Conservation (phyloP, 345 rosid species). For the Theobroma cacao region DNA sequence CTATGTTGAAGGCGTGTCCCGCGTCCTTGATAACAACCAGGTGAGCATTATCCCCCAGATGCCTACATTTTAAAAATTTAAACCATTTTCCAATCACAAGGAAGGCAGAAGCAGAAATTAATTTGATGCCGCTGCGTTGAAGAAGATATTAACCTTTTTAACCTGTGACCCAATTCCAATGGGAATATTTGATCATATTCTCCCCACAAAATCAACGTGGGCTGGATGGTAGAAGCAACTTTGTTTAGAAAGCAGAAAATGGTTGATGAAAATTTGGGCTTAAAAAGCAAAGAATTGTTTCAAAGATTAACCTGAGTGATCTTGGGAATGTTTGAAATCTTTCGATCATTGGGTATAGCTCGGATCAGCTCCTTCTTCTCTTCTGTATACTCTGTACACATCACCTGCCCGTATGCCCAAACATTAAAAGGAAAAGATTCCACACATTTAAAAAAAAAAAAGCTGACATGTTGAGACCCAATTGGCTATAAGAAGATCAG, state of each 20-base stretch:
- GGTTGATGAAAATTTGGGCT: not conserved
- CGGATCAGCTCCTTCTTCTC: slow-evolving; percentile 56
- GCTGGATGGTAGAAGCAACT: slow-evolving; percentile 34
- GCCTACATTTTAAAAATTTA: slow-evolving; percentile 24
- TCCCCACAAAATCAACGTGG: slow-evolving; percentile 77
- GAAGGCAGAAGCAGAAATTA: not conserved
- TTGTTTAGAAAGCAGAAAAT: not conserved
- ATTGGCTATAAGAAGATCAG: not conserved
- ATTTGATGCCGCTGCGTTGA: not conserved
- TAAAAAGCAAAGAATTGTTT: not conserved
- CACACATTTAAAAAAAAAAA: not conserved
- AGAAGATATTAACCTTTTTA: slow-evolving; percentile 42
- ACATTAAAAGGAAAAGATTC: not conserved
- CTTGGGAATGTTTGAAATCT: slow-evolving; percentile 47
- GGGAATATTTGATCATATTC: slow-evolving; percentile 71
- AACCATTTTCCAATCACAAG: not conserved
- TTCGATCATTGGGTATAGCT: slow-evolving; percentile 53
- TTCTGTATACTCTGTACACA: slow-evolving; percentile 42
- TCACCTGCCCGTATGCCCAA: slow-evolving; percentile 31
- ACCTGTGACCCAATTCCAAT: slow-evolving; percentile 57
- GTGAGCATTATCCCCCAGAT: slow-evolving; percentile 55
- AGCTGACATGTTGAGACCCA: not conserved
- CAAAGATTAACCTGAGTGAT: slow-evolving; percentile 43
- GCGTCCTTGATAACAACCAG: slow-evolving; percentile 56
- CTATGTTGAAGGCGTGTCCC: slow-evolving; percentile 62